phyloP scores from a whole-genome alignment of 2,329 filamentous ascomycete species.

The Diplodia sapinea region DNA sequence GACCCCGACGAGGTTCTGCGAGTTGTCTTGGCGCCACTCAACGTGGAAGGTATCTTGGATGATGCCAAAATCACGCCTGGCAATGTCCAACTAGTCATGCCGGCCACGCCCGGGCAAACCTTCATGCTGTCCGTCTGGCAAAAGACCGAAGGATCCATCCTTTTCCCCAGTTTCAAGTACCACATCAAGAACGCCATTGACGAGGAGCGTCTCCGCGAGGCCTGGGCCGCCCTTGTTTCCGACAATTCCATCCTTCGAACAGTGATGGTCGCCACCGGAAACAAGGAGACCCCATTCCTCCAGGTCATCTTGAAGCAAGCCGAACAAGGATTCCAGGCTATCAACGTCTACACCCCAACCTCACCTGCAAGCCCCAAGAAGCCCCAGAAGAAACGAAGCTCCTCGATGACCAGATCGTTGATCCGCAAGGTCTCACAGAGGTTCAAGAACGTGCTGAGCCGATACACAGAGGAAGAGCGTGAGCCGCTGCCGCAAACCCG shows the following conservation, averaged over 20 bases:
- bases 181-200: conserved; percentile 52
- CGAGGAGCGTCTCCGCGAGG: conserved; percentile 53
- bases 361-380: not conserved
- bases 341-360: not conserved
- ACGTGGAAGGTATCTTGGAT: conserved; percentile 52
- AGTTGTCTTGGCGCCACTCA: conserved; percentile 39
- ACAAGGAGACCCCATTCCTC: conserved; percentile 59
- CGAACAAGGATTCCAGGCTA: conserved; percentile 40
- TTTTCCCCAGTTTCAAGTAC: conserved; percentile 76
- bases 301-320: conserved; percentile 64
- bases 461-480: not conserved
- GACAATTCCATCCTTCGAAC: conserved; percentile 72
- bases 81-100: conserved; percentile 65
- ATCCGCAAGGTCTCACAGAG: conserved; percentile 15
- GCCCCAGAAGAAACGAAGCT: conserved; percentile 6
- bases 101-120: conserved; percentile 75
- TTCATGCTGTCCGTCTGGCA: conserved; percentile 84
- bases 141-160: conserved; percentile 67
- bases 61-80: conserved; percentile 50
- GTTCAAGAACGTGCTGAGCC: conserved; percentile 4
- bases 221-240: conserved; percentile 67
- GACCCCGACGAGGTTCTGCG: conserved; percentile 27
- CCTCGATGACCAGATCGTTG: not conserved
- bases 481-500: not conserved
- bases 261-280: conserved; percentile 61